These are phyloP conservation scores for Kazachstania kunashirensis DNA, from an alignment of 805 yeast genomes.

Conservation along the genomic window DNA sequence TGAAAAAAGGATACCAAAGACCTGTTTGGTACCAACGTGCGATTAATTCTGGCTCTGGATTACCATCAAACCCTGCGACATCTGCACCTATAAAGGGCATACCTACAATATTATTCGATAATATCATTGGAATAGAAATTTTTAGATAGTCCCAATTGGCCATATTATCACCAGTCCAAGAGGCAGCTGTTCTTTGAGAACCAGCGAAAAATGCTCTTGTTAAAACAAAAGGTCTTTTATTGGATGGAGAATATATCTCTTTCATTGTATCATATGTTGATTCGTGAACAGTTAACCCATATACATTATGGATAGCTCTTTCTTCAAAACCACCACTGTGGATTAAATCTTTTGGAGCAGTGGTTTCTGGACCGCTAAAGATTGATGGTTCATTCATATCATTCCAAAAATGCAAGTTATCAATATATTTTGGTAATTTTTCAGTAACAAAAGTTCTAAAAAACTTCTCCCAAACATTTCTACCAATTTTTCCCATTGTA, in stretches of 20 bases:
- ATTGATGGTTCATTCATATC: constrained; percentile 98
- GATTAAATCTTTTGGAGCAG: constrained; percentile 71
- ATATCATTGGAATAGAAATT: constrained; percentile 76
- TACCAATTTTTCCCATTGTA: constrained; percentile 56
- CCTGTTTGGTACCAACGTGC: constrained; percentile 96
- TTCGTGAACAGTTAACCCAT: constrained; percentile 72
- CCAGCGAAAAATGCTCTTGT: constrained; percentile 87
- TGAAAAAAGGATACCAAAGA: constrained; percentile 89
- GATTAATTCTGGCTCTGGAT: constrained; percentile 72
- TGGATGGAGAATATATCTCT: constrained; percentile 36
- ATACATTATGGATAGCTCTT: constrained; percentile 80
- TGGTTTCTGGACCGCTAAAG: constrained; percentile 89
- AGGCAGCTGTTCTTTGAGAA: constrained; percentile 81
- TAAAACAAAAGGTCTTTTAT: constrained; percentile 72
- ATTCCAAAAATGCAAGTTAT: constrained; percentile 83
- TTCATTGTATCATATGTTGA: constrained; percentile 62
- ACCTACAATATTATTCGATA: constrained; percentile 73
- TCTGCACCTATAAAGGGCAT: constrained; percentile 94
- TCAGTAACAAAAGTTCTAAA: constrained; percentile 36
- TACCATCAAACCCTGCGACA: constrained; percentile 92
- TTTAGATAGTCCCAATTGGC: constrained; percentile 84
- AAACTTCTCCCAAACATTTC: constrained; percentile 48
- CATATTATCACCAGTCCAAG: constrained; percentile 98
- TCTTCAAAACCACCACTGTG: constrained; percentile 83
- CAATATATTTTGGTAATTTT: constrained; percentile 31